Evolutionary conservation across 129 eudicot genomes (phyloP), one percentile per base, ranked within the genome.

Genomic region (Centella asiatica): DNA sequence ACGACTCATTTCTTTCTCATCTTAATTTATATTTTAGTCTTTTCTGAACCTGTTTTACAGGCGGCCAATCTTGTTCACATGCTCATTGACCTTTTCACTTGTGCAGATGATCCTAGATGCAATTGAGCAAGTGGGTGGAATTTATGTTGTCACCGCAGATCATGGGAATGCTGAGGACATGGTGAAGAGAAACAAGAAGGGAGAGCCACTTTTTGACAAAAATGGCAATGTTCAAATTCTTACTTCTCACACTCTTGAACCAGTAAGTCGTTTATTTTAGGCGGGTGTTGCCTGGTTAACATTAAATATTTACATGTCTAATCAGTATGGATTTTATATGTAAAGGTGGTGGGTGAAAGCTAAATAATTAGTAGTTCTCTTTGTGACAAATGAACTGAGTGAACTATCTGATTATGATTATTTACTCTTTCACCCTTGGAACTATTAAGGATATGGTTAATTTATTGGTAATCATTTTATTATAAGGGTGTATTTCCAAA

Each of bases 81-180:
- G n/a, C n/a, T n/a, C 27, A 17, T 1, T 56, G 31, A n/a, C 19
- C n/a, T 31, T 17, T 37, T 34, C 5, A 52, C 53, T 74, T 69
- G 69, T 53, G n/a, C 71, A 90, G 94, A 81, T 87, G 64, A 86
- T 86, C 29, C 68, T 90, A 32, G 97, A 90, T 58, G 95, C 97
- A n/a, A 76, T 90, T 44, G 87, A 90, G 63, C 90, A 90, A 83
- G 95, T 90, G 5, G 97, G 95, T 70, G 97, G 97, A 37, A 86
- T 90, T 40, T 90, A 66, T 57, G 89, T 90, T 4, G 87, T 90
- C 12, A 86, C 97, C 6, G 97, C 95, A 25, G 97, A 90, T 69
- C 95, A 90, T 69, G 97, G 97, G 42, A 90, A 90, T 71, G 97
- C 97, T 18, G 97, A 90, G 69, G 97, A 90, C 67, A 90, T 86